These are phyloP conservation scores for Trametes cubensis DNA, from an alignment of 768 basidiomycete genomes.

Conservation along the genomic window DNA sequence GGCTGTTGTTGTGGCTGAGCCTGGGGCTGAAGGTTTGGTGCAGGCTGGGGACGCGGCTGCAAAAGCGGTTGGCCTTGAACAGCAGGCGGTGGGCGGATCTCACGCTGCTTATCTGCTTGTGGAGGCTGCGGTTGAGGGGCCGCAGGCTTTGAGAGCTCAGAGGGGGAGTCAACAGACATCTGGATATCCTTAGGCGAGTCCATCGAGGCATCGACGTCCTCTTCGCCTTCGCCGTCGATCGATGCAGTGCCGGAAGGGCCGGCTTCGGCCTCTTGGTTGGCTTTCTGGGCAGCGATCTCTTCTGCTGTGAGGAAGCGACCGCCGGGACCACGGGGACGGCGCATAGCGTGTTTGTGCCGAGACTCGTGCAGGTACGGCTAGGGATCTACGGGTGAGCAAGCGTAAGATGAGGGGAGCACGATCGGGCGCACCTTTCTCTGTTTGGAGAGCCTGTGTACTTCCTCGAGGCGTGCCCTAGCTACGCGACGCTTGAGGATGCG, in stretches of 20 bases:
- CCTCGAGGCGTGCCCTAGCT: conserved; percentile 89
- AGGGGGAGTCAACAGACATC: conserved; percentile 29
- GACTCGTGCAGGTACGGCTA: conserved; percentile 95
- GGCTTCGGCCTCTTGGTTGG: conserved; percentile 38
- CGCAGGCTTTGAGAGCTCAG: conserved; percentile 14
- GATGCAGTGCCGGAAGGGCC: conserved; percentile 38
- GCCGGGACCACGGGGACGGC: conserved; percentile 93
- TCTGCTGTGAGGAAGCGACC: conserved; percentile 97
- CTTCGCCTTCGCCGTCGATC: conserved; percentile 46
- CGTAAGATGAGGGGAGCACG: conserved; percentile 10
- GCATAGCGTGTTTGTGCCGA: conserved; percentile 97
- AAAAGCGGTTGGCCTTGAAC: conserved; percentile 25
- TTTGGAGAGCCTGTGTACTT: conserved; percentile 88
- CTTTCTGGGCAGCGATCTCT: conserved; percentile 86
- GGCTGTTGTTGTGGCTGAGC: conserved; percentile 26
- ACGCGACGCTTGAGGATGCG: conserved; percentile 95
- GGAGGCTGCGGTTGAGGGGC: conserved; percentile 7
- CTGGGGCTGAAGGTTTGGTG: conserved; percentile 18
- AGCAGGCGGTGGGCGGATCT: conserved; percentile 10
- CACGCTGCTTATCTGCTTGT: conserved; percentile 20
- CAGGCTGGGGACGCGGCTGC: conserved; percentile 32
- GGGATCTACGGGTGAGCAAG: conserved; percentile 2
- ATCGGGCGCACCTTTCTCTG: conserved; percentile 77
- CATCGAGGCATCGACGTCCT: conserved; percentile 30
- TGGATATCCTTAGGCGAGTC: conserved; percentile 26